Evolutionary conservation across 306 rosid genomes (phyloP).

Genomic region (Aeschynomene evenia): DNA sequence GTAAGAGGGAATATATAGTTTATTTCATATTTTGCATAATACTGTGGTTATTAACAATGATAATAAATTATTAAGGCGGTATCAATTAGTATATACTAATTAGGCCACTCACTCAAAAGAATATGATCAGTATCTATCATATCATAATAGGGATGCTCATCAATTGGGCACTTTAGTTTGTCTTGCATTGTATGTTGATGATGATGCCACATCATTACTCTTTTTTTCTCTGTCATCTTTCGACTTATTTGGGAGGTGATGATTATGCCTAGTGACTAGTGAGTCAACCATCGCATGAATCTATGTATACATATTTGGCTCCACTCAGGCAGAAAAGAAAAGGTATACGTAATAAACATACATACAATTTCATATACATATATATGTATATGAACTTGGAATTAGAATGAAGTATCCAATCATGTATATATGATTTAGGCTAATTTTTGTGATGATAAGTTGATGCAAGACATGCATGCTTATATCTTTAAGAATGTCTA

Average conservation of each 20-base stretch:
- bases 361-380: not conserved
- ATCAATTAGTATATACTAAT: too few relatives aligned
- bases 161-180: not conserved
- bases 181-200: not conserved
- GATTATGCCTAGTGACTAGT: too few relatives aligned
- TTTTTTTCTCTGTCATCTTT: not conserved
- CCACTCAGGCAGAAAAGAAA: not conserved
- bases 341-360: not conserved
- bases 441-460: not conserved
- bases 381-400: too few relatives aligned
- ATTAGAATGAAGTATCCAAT: not conserved
- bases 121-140: not conserved
- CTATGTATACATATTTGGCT: not conserved
- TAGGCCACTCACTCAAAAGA: too few relatives aligned
- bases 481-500: not conserved
- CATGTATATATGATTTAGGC: too few relatives aligned
- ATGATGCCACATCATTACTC: not conserved
- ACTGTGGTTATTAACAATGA: too few relatives aligned
- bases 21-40: too few relatives aligned
- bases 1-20: too few relatives aligned
- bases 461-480: not conserved
- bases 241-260: too few relatives aligned
- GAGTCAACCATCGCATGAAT: not conserved
- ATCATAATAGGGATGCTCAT: too few relatives aligned
- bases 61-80: too few relatives aligned